Base-by-base conservation (phyloP, 371 early-diverging fungal genomes). In the Dichotomocladium elegans region DNA sequence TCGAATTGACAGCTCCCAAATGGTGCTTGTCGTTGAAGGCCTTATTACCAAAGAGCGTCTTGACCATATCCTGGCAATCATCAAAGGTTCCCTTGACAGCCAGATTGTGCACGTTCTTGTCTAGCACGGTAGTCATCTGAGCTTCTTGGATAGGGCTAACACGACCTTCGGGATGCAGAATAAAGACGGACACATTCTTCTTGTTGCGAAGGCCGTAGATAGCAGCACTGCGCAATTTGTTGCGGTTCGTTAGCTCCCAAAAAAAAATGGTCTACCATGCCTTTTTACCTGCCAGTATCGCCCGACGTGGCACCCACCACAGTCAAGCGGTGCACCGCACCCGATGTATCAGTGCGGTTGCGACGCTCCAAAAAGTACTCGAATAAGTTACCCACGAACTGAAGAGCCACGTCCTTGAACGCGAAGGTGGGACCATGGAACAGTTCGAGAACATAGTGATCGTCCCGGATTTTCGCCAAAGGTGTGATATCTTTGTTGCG, bases 401-500 rank as follows among this genome's bases (percentile, higher is more conserved):
- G 98, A 57, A 96, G 79, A 6, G 97, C 98, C 35, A 96, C 95
- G 58, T 98, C 98, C 77, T 98, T 98, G 80, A 98, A 98, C 19
- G 96, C 96, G 74, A 94, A 94, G 2, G 97, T 97, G 10, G 97
- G 97, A 2, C 97, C 98, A 58, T 94, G 96, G 88, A 93, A 95
- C 34, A 98, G 82, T 75, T 98, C 97, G 51, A 98, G 79, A 11
- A 96, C 77, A 53, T 85, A 84, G 37, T 91, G 55, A 25, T 74
- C 80, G 29, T 80, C 77, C 46, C 81, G 79, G 54, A 94, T 70
- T 64, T 83, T 77, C 48, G 80, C 85, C 35, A 94, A 58, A 22
- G 96, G 96, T 3, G 93, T 90, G 48, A 95, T 88, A 9, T 87
- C 81, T 19, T 80, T 57, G 42, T 81, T 69, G 28, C 85, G 80